A percentile compares a stretch with the other conserved stretches of the same genome.
Conservation (phyloP, 805 yeast species). For the Maudiozyma turicensis region DNA sequence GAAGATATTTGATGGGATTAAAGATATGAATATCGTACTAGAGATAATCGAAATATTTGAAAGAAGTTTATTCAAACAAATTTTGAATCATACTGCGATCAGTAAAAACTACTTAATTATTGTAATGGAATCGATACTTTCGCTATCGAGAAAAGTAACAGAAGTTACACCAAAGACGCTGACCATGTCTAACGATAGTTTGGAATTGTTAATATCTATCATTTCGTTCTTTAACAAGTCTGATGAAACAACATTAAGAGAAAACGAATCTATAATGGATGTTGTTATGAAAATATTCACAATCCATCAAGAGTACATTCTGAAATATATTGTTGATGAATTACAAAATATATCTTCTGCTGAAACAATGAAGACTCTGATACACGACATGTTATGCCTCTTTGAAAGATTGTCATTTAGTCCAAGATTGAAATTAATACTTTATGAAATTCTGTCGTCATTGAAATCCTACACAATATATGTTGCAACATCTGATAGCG, state of each 20-base stretch:
- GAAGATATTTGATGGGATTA: slow-evolving; percentile 19
- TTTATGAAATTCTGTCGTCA: slow-evolving; percentile 25
- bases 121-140: slow-evolving; percentile 17
- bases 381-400: slow-evolving; percentile 13
- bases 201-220: slow-evolving; percentile 9
- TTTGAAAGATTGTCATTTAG: slow-evolving; percentile 22
- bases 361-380: slow-evolving; percentile 3
- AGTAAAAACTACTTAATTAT: slow-evolving; percentile 10
- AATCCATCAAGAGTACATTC: slow-evolving; percentile 22
- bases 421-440: slow-evolving; percentile 22
- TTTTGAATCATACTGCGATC: slow-evolving; percentile 5
- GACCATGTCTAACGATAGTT: slow-evolving; percentile 2
- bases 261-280: slow-evolving; percentile 11
- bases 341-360: slow-evolving; percentile 4
- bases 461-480: slow-evolving; percentile 23
- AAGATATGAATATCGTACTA: slow-evolving; percentile 6
- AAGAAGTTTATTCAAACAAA: slow-evolving; percentile 17
- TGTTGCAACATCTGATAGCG: slow-evolving; percentile 9
- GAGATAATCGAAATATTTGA: slow-evolving; percentile 17
- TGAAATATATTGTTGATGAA: slow-evolving; percentile 12
- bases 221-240: slow-evolving; percentile 9
- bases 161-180: slow-evolving; percentile 3
- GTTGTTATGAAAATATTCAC: slow-evolving; percentile 20
- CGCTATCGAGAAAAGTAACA: slow-evolving; percentile 16
- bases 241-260: slow-evolving; percentile 6